Evolutionary conservation across 169 alveolate genomes (phyloP).

Genomic region (Plasmodium vinckei): DNA sequence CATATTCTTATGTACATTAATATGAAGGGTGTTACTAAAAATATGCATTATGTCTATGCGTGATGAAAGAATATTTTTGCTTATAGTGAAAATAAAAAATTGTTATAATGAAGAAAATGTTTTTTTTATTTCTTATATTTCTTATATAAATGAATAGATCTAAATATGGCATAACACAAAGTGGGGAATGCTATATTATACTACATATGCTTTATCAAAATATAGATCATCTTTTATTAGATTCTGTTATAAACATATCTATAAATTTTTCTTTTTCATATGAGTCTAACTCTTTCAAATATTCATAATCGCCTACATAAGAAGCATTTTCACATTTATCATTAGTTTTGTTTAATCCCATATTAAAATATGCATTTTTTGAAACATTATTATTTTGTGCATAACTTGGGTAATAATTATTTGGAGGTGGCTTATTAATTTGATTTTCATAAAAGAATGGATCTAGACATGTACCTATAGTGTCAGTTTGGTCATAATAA

Average conservation of each 20-base stretch:
- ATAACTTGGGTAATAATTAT: no score
- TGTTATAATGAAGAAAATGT: no score
- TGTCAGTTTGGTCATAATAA: neutral
- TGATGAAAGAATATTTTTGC: no score
- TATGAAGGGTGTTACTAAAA: no score
- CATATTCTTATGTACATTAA: no score
- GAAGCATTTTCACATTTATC: constrained; percentile 19
- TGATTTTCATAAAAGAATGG: constrained; percentile 23
- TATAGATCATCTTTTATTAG: neutral
- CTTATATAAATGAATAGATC: neutral
- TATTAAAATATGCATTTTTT: constrained; percentile 34
- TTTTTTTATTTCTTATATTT: no score
- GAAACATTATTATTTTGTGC: neutral
- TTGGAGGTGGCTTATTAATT: neutral
- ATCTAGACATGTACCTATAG: constrained; percentile 9
- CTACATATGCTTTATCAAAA: constrained; percentile 2
- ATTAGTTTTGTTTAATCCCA: constrained; percentile 25
- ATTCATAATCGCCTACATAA: constrained; percentile 20
- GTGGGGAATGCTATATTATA: neutral
- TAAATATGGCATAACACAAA: neutral
- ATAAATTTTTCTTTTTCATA: constrained; percentile 47
- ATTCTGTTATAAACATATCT: constrained; percentile 51
- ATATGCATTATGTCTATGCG: no score
- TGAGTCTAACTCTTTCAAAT: constrained; percentile 10
- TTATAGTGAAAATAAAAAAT: no score